These are phyloP conservation scores for Aspergillus clavatus DNA, from an alignment of 2,329 filamentous ascomycete species.

Conservation along the genomic window DNA sequence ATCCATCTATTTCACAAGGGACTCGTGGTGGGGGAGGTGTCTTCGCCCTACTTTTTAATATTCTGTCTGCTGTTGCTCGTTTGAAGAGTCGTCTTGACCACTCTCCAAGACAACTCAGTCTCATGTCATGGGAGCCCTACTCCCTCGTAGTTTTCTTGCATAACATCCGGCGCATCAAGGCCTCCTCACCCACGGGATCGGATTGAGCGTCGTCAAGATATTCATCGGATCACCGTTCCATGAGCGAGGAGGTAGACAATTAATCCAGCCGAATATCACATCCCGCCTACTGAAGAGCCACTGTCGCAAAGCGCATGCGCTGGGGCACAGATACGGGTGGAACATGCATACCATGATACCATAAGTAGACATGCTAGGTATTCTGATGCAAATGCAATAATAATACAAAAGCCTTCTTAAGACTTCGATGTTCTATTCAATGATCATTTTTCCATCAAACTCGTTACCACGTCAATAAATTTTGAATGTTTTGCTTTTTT, in stretches of 20 bases:
- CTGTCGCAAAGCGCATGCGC: conserved; percentile 54
- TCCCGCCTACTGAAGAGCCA: conserved; percentile 60
- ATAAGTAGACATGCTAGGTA: not conserved
- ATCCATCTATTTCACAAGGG: conserved; percentile 8
- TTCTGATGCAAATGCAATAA: too few species aligned
- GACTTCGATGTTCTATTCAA: conserved; percentile 4
- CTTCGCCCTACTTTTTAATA: too few species aligned
- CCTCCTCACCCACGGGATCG: conserved; percentile 36
- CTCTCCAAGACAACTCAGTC: too few species aligned
- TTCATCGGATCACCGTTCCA: conserved; percentile 22
- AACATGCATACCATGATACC: conserved; percentile 45
- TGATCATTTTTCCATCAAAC: not conserved
- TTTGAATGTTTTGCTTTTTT: too few species aligned
- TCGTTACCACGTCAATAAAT: too few species aligned
- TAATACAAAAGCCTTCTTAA: too few species aligned
- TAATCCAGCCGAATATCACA: conserved; percentile 35
- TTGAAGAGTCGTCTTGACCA: too few species aligned
- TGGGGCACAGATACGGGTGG: conserved; percentile 65
- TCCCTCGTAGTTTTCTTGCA: not conserved
- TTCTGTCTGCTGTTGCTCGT: too few species aligned
- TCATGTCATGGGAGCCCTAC: too few species aligned
- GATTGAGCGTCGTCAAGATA: conserved; percentile 21
- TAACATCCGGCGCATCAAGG: conserved; percentile 41
- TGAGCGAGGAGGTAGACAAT: conserved; percentile 44
- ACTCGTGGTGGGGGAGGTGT: too few species aligned